Conservation (phyloP, 1,284 basidiomycete genomes). For the Rhodotorula glutinis region DNA sequence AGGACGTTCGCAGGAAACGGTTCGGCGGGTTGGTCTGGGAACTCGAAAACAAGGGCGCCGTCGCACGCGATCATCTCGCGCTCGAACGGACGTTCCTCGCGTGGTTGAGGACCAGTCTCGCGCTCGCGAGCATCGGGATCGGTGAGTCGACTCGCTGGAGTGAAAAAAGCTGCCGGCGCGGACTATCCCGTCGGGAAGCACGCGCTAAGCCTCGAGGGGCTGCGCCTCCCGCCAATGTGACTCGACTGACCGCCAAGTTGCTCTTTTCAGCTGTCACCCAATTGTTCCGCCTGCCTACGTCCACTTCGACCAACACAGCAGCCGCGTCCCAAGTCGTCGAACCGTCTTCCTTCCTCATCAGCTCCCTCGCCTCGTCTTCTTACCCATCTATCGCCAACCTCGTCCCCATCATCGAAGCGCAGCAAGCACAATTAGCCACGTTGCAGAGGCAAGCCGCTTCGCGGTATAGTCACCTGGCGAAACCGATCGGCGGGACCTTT, state of each 20-base stretch:
- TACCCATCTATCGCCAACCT: slow-evolving; percentile 12
- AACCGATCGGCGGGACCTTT: slow-evolving; percentile 34
- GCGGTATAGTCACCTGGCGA: slow-evolving; percentile 30
- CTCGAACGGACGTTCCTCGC: slow-evolving; percentile 48
- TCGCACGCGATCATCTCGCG: slow-evolving; percentile 48
- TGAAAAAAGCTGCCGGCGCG: background rate
- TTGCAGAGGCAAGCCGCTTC: slow-evolving; percentile 6
- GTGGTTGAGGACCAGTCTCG: slow-evolving; percentile 48
- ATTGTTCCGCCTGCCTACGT: slow-evolving; percentile 27
- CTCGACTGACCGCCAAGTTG: too few species aligned
- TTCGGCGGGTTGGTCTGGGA: slow-evolving; percentile 17
- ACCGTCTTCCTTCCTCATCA: background rate
- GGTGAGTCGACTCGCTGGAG: slow-evolving; percentile 23
- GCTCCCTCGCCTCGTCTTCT: background rate
- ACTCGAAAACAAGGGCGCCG: slow-evolving; percentile 44
- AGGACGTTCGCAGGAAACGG: background rate
- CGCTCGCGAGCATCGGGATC: slow-evolving; percentile 39
- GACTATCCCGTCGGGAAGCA: too few species aligned
- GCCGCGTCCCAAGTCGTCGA: background rate
- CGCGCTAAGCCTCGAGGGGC: too few species aligned
- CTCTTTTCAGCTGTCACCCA: slow-evolving; percentile 31
- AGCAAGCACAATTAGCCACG: slow-evolving; percentile 10
- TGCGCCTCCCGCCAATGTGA: too few species aligned
- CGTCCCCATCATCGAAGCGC: slow-evolving; percentile 11
- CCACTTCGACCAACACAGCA: slow-evolving; percentile 10